Evolutionary conservation across 2,329 filamentous ascomycete genomes (phyloP).

Genomic region (Diaporthe citrichinensis): DNA sequence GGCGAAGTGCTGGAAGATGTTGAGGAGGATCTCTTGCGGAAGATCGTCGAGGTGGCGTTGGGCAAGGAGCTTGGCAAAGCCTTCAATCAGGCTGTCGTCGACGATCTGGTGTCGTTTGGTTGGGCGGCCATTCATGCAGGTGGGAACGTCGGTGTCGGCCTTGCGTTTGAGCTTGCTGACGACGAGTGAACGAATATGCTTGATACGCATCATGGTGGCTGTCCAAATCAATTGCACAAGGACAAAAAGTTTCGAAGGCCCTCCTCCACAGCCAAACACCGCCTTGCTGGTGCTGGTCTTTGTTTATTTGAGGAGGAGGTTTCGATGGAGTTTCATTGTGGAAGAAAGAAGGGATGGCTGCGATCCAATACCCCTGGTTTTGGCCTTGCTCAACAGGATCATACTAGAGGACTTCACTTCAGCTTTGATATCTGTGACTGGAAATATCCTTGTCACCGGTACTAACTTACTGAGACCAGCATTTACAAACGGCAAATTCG

Average conservation of each 20-base stretch:
- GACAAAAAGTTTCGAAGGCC: background rate
- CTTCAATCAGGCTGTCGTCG: background rate
- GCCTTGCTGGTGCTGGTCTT: background rate
- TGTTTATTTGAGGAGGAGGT: background rate
- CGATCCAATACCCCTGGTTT: background rate
- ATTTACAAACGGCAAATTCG: too few species aligned
- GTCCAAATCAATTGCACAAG: background rate
- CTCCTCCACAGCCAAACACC: background rate
- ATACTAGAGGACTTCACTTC: background rate
- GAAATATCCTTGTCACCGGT: background rate
- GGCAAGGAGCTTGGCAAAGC: background rate
- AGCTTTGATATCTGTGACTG: background rate
- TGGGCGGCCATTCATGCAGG: background rate
- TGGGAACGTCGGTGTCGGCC: background rate
- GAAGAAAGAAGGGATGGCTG: background rate
- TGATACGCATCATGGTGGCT: background rate
- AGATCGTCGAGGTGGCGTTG: background rate
- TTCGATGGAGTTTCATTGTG: background rate
- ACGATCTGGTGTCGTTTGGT: background rate
- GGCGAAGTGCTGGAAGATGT: slow-evolving; percentile 6
- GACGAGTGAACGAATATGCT: background rate
- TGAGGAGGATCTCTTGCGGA: slow-evolving; percentile 27
- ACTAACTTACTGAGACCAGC: background rate
- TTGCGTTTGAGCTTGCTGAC: background rate
- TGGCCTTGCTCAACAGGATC: background rate